Evolutionary conservation across 306 rosid species (phyloP).

Genomic region (Mimosa bimucronata): DNA sequence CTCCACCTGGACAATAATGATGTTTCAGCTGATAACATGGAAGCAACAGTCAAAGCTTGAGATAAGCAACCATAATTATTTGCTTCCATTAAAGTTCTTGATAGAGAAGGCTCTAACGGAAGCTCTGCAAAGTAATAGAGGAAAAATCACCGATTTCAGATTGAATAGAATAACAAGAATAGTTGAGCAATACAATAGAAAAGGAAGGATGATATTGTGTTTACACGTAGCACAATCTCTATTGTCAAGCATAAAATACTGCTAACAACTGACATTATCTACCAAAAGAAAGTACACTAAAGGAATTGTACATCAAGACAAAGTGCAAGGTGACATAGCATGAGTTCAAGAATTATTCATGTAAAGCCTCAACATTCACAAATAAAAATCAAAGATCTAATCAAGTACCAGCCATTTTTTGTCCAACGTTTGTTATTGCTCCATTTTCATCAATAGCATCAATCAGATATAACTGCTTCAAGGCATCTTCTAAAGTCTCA

Average conservation of each 20-base stretch:
- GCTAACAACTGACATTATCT: background rate
- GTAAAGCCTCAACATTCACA: slow-evolving; percentile 21
- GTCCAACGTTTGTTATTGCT: slow-evolving; percentile 75
- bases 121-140: slow-evolving; percentile 65
- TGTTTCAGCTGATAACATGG: slow-evolving; percentile 92
- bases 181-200: background rate
- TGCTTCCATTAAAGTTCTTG: slow-evolving; percentile 92
- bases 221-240: background rate
- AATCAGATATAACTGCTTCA: slow-evolving; percentile 90
- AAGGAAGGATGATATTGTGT: background rate
- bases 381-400: slow-evolving; percentile 35
- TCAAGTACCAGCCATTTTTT: slow-evolving; percentile 86
- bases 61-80: slow-evolving; percentile 78
- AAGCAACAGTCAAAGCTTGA: slow-evolving; percentile 91
- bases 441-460: slow-evolving; percentile 94
- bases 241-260: slow-evolving; percentile 3
- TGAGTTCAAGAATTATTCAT: slow-evolving; percentile 29
- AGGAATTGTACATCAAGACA: slow-evolving; percentile 14
- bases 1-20: slow-evolving; percentile 82
- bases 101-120: slow-evolving; percentile 96
- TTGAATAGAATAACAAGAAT: background rate
- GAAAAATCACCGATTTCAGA: background rate
- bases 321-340: background rate
- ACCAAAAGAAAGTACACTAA: background rate
- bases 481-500: slow-evolving; percentile 89